Base-by-base conservation (phyloP, 2,329 filamentous ascomycete species). In the Tolypocladium album region DNA sequence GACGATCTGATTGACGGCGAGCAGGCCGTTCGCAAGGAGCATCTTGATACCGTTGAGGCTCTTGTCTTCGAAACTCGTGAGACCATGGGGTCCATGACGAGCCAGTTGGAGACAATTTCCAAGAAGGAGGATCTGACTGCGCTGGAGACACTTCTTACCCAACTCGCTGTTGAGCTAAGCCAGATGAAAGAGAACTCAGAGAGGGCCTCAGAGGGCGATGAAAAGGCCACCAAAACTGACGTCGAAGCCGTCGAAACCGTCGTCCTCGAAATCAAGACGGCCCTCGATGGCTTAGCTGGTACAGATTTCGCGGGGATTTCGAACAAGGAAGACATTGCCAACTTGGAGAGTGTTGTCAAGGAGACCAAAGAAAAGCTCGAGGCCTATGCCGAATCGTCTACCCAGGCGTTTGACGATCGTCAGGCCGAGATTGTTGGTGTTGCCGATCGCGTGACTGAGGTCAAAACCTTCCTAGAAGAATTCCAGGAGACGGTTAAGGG, bases 361-460 rank as follows among this genome's bases (percentile, higher is more conserved):
- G 87, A 90, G 55, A 85, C 89, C 70, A 87, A 88, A 64, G 88
- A 88, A 66, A 85, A 80, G 64, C 75, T 87, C 22, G 82, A 88
- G 40, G 75, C 79, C 3, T 87, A 92, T 59, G 86, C 88, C 55
- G 87, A 90, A 52, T 78, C 89, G 31, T 91, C 88, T 20, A 85
- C 86, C 2, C 90, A 90, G 73, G 88, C 88, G 0, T 88, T 94
- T 55, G 90, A 94, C 58, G 88, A 93, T 61, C 88, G 91, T 34
- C 91, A 93, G 68, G 83, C 88, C 53, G 93, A 97, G 71, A 91
- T 90, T 59, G 87, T 88, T 27, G 87, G 86, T 17, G 84, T 96
- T 31, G 82, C 88, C 17, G 88, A 93, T 62, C 87, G 88, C 60
- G 88, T 97, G 20, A 82, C 83, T 1, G 90, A 92, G 66, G 86